Base-by-base conservation (phyloP, 306 rosid species). In the Carpinus fangiana region DNA sequence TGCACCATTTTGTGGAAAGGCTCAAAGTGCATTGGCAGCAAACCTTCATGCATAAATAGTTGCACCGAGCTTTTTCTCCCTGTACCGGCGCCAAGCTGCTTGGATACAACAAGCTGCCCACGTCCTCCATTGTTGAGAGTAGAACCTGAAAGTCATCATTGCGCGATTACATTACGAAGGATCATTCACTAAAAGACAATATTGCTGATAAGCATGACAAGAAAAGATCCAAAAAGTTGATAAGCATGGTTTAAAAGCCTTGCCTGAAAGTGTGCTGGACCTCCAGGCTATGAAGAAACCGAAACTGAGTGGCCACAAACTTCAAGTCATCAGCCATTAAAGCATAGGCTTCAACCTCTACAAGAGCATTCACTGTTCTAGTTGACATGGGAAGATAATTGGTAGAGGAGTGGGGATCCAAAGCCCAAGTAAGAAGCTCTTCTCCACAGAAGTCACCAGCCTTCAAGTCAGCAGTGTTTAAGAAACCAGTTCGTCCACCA, bases 401-500 rank as follows among this genome's bases (percentile, higher is more conserved):
- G 66, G 93, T 26, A 36, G 97, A 56, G 66, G 90, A 28, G 50
- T 57, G 78, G 21, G 96, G 91, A 74, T 91, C 96, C 86, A 91
- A 82, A 7, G 98, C 98, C 98, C 97, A 95, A 51, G 95, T 91
- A 26, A 95, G 86, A 80, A 95, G 97, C 88, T 92, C 98, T 76
- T 95, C 98, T 46, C 98, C 98, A 74, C 98, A 95, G 64, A 95
- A 95, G 41, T 92, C 97, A 47, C 98, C 98, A 38, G 96, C 86
- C 50, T 87, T 90, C 1, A 95, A 89, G 77, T 34, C 75, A 64
- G 48, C 84, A 1, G 85, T 68, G 84, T 87, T 88, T 74, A 91
- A 89, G 80, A 87, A 85, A 80, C 95, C 96, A 17, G 91, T 90
- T 79, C 90, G 87, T 78, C 97, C 95, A 50, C 93, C 96, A 76